Conservation (phyloP, 2,329 filamentous ascomycete species). For the Pseudocercospora musae region DNA sequence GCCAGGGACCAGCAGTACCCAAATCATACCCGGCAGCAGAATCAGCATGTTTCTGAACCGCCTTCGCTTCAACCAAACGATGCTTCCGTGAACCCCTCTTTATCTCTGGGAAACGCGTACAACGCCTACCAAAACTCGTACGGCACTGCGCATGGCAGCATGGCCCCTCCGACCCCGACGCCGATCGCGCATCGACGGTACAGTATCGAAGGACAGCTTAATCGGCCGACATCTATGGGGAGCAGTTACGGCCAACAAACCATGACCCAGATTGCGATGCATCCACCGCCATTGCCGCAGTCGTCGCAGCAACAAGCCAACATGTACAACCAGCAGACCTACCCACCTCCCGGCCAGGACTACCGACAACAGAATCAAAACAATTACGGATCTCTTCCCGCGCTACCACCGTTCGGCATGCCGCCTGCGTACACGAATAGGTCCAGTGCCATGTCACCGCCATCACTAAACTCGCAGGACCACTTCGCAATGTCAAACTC, state of each 20-base stretch:
- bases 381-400: slow-evolving; percentile 22
- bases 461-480: slow-evolving; percentile 19
- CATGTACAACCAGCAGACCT: slow-evolving; percentile 24
- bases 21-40: slow-evolving; percentile 8
- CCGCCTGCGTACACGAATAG: slow-evolving; percentile 11
- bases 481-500: slow-evolving; percentile 25
- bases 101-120: slow-evolving; percentile 6
- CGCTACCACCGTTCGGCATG: slow-evolving; percentile 29
- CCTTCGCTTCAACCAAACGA: slow-evolving; percentile 12
- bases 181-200: slow-evolving; percentile 21
- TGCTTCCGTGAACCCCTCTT: background rate
- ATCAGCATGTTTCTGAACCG: slow-evolving; percentile 7
- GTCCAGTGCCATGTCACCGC: slow-evolving; percentile 26
- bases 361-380: slow-evolving; percentile 17
- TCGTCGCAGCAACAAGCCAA: slow-evolving; percentile 17
- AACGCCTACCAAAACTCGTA: slow-evolving; percentile 14
- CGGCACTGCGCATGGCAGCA: slow-evolving; percentile 4
- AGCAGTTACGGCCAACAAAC: slow-evolving; percentile 18
- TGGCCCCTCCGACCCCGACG: slow-evolving; percentile 18
- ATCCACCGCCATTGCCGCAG: slow-evolving; percentile 25
- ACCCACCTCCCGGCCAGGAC: slow-evolving; percentile 22
- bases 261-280: slow-evolving; percentile 26
- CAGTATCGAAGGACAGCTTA: slow-evolving; percentile 24
- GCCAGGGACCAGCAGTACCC: slow-evolving; percentile 11
- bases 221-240: slow-evolving; percentile 13